Conservation (phyloP, 1,139 yeast species). For the Groenewaldozyma sp. region DNA sequence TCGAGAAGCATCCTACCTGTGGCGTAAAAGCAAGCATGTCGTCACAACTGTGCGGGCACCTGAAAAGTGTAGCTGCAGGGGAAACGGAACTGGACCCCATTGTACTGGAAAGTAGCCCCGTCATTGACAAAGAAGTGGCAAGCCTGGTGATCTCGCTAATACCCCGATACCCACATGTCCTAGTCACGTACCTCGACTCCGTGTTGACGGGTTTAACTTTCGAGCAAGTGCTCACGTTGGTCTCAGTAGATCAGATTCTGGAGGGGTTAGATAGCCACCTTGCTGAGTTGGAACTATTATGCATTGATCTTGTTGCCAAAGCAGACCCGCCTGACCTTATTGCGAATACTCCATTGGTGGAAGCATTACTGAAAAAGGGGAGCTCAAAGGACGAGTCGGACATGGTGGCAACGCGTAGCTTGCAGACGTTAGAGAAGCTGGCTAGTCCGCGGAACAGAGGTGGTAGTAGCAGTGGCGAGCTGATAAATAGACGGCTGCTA, state of each 20-base stretch:
- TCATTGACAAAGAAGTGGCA: not conserved
- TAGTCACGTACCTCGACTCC: not conserved
- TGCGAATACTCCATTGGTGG: constrained; percentile 6
- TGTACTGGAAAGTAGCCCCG: not conserved
- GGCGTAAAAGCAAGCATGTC: no score
- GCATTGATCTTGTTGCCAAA: not conserved
- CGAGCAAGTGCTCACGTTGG: not conserved
- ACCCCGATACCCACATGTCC: not conserved
- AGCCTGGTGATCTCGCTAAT: not conserved
- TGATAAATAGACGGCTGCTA: constrained; percentile 19
- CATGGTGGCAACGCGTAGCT: not conserved
- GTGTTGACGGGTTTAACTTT: not conserved
- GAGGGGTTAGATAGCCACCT: not conserved
- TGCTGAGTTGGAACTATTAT: not conserved
- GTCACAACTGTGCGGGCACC: not conserved
- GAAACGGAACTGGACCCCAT: not conserved
- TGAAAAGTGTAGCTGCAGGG: not conserved
- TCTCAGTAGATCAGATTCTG: not conserved
- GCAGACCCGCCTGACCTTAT: constrained; percentile 5
- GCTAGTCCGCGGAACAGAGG: no score
- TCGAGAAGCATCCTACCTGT: no score
- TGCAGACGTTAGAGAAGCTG: not conserved
- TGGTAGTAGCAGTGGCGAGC: constrained; percentile 15
- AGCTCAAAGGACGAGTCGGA: not conserved
- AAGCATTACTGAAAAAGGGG: constrained; percentile 1